Evolutionary conservation across 2,329 filamentous ascomycete genomes (phyloP).

Genomic region (Xylariales sp.): DNA sequence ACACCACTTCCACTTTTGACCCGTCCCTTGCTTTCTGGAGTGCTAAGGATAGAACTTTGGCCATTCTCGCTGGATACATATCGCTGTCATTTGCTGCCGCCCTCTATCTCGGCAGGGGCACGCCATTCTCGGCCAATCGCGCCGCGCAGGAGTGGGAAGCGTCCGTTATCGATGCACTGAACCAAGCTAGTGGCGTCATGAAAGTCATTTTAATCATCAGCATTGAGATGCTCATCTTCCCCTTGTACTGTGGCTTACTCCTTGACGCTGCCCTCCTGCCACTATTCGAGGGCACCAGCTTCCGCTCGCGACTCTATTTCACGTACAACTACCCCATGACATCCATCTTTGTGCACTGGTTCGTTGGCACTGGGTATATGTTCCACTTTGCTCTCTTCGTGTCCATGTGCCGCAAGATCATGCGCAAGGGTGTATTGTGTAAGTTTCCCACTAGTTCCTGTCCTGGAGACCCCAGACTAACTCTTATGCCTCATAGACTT

Average conservation of each 20-base stretch:
- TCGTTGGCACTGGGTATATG: constrained; percentile 98
- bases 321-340: constrained; percentile 76
- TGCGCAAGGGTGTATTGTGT: constrained; percentile 92
- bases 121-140: constrained; percentile 58
- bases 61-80: constrained; percentile 76
- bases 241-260: constrained; percentile 88
- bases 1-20: constrained; percentile 37
- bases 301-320: constrained; percentile 74
- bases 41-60: constrained; percentile 59
- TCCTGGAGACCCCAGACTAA: neutral
- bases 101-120: constrained; percentile 72
- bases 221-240: constrained; percentile 98
- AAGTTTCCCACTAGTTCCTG: constrained; percentile 33
- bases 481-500: constrained; percentile 57
- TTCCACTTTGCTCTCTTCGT: constrained; percentile 99
- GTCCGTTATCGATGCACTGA: constrained; percentile 73
- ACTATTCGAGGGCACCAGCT: constrained; percentile 76
- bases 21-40: constrained; percentile 64
- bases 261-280: constrained; percentile 86
- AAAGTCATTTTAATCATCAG: constrained; percentile 98
- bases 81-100: constrained; percentile 71
- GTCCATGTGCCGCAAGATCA: constrained; percentile 97
- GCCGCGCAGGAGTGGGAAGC: constrained; percentile 66
- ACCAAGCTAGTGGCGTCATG: constrained; percentile 93
- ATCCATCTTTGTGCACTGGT: constrained; percentile 97